These are phyloP conservation scores for Lactarius indigo DNA, from an alignment of 768 basidiomycete genomes.

Conservation along the genomic window DNA sequence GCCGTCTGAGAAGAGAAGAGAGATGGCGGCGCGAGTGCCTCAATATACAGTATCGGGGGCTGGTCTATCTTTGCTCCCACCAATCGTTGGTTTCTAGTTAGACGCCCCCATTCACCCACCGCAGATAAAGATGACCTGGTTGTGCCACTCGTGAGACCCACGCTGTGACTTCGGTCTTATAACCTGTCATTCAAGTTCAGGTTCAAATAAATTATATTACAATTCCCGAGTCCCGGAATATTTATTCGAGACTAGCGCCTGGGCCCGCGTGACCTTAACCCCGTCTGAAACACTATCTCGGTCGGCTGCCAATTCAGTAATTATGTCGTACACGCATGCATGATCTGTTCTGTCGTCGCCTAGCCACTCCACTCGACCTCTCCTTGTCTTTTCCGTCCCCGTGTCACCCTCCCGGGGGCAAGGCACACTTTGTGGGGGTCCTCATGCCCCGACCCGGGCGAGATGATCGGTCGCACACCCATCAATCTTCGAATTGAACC, in stretches of 20 bases:
- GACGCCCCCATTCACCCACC: neutral
- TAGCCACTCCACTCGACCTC: neutral
- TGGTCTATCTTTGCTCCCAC: neutral
- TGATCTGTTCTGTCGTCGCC: neutral
- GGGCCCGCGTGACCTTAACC: neutral
- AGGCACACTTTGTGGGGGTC: neutral
- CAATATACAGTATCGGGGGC: neutral
- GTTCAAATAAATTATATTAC: no score
- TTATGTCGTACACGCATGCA: neutral
- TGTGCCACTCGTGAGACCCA: neutral
- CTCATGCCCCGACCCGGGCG: neutral
- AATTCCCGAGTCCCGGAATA: neutral
- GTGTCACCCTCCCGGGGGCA: neutral
- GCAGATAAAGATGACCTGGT: neutral
- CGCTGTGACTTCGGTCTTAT: neutral
- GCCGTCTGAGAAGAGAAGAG: neutral
- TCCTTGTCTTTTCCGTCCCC: neutral
- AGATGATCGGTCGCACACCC: neutral
- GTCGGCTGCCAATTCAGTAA: neutral
- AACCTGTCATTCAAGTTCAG: neutral
- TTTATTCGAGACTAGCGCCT: neutral
- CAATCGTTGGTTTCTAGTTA: neutral
- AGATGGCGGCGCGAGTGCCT: neutral
- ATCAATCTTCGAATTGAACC: slow-evolving; percentile 1
- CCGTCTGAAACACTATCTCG: neutral